phyloP scores from a whole-genome alignment of 306 rosid species.

The Spatholobus suberectus region DNA sequence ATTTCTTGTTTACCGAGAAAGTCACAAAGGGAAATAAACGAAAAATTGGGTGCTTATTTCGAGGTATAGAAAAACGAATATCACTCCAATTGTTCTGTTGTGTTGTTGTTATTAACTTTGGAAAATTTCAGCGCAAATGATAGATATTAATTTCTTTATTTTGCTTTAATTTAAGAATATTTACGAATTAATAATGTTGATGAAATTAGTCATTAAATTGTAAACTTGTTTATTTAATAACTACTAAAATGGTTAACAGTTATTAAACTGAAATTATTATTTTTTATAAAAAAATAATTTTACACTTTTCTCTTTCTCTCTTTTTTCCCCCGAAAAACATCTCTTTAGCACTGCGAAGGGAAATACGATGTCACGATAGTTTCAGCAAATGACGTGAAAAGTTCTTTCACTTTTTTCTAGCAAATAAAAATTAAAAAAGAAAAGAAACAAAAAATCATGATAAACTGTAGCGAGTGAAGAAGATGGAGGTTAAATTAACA shows the following conservation, averaged over 20 bases:
- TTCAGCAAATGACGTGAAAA: constrained; percentile 16
- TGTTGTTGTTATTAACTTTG: not conserved
- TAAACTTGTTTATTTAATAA: not conserved
- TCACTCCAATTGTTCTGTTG: constrained; percentile 5
- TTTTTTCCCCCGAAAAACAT: not conserved
- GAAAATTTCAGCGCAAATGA: not conserved
- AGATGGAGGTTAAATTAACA: not conserved
- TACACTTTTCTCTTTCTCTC: not conserved
- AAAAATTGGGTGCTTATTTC: constrained; percentile 32
- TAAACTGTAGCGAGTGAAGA: not conserved
- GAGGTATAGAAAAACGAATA: constrained; percentile 9
- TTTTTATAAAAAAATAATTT: not conserved
- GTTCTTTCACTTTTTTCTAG: constrained; percentile 32
- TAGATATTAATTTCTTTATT: not conserved
- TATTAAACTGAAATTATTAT: not conserved
- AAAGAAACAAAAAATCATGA: not conserved
- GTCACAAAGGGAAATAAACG: constrained; percentile 7
- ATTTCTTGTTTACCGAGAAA: not conserved
- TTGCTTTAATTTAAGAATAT: not conserved
- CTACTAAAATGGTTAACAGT: constrained; percentile 10
- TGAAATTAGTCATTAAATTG: not conserved
- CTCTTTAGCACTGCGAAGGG: not conserved
- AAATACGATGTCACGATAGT: not conserved
- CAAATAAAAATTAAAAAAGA: not conserved
- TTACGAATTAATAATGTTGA: not conserved